Base-by-base conservation (phyloP, 768 basidiomycete genomes). In the Termitomyces sp. region DNA sequence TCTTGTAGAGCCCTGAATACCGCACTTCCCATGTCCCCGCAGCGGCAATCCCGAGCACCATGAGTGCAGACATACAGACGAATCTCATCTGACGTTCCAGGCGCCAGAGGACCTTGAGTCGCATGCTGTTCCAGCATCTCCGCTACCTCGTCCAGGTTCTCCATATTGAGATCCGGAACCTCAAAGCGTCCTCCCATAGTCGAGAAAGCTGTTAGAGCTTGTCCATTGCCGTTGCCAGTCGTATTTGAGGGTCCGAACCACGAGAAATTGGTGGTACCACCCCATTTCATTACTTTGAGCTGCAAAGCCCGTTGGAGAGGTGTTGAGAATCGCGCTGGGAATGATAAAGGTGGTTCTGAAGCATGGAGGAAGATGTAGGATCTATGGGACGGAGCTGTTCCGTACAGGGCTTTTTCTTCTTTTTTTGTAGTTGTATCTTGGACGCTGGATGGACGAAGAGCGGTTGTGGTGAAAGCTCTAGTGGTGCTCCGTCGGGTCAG, bases 21-120 rank as follows among this genome's bases (percentile, higher is more conserved):
- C 11, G 72, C 74, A 3, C 78, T 77, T 0, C 92, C 91, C 21
- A 69, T 77, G 11, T 86, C 78, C 2, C 87, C 87, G 60, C 92
- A 93, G 5, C 91, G 78, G 70, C 91, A 95, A 66, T 93, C 91
- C 49, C 90, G 79, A 40, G 80, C 76, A 5, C 82, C 84, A 66
- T 94, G 92, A 4, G 90, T 92, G 66, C 92, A 94, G 1, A 94
- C 83, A 63, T 86, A 89, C 17, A 90, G 59, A 21, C 78, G 72
- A 5, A 75, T 65, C 35, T 72, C 66, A n/a, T 68, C 56, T 5
- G 38, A 62, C 14, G 60, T 62, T 40, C 44, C 27, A 43, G 55
- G 21, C 27, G 40, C 44, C 19, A 57, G 34, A 57, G 61, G 44
- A 29, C 65, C 54, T 37, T 56, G 60, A 14, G 31, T 46, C 34